These are phyloP conservation scores for Pachysandra terminalis DNA, from an alignment of 164 flowering plant genomes.

Conservation along the genomic window DNA sequence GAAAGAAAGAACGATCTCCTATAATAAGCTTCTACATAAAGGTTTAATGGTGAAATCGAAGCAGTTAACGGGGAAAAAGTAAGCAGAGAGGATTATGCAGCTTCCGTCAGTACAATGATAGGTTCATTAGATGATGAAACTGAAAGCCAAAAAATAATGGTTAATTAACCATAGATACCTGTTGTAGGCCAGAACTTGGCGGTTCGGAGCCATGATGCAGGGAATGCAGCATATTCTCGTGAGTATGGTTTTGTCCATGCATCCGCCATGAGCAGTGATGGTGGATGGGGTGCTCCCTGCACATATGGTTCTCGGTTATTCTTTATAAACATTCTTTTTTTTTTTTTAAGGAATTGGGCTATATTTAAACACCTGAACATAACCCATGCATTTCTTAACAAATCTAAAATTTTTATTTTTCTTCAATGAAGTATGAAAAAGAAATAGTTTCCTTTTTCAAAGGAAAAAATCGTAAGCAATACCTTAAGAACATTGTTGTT, in stretches of 20 bases:
- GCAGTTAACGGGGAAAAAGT: neutral
- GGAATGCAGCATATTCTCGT: constrained; percentile 92
- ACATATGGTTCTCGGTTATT: constrained; percentile 14
- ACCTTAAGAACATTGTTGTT: constrained; percentile 95
- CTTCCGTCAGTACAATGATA: neutral
- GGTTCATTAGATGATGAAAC: neutral
- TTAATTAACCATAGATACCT: constrained; percentile 33
- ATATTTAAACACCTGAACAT: neutral
- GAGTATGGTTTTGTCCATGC: constrained; percentile 90
- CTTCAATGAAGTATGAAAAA: too few relatives aligned
- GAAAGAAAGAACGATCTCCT: neutral
- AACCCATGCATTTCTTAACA: neutral
- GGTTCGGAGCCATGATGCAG: constrained; percentile 86
- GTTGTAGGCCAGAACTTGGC: constrained; percentile 98
- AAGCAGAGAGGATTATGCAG: neutral
- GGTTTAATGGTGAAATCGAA: neutral
- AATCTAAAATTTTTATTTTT: neutral
- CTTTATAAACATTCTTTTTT: neutral
- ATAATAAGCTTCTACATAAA: neutral
- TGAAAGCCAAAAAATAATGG: neutral
- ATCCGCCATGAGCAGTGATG: constrained; percentile 86
- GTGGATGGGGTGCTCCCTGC: constrained; percentile 99
- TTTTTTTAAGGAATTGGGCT: neutral
- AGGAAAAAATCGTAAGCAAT: neutral
- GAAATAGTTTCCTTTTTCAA: too few relatives aligned